Evolutionary conservation across 1,139 yeast species (phyloP).

Genomic region (Pneumocystis murina): DNA sequence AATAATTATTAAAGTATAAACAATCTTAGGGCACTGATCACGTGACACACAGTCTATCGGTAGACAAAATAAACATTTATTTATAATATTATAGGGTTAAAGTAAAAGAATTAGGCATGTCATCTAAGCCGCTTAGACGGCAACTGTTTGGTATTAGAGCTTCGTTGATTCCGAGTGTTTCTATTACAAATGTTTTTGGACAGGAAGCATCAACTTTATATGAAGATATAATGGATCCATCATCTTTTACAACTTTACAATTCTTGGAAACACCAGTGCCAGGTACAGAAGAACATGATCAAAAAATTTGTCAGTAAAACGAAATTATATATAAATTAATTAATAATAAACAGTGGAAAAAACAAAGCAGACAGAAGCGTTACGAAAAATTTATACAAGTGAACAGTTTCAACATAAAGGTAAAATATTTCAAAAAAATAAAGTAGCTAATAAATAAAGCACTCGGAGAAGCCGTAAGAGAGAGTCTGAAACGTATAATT

Average conservation of each 20-base stretch:
- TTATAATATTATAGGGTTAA: too few species aligned
- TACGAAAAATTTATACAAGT: not conserved
- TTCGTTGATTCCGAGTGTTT: not conserved
- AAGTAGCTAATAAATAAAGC: not conserved
- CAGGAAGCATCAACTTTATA: not conserved
- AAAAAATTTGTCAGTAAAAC: not conserved
- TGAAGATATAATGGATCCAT: not conserved
- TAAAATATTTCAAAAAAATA: not conserved
- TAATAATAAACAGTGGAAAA: not conserved
- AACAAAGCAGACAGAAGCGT: not conserved
- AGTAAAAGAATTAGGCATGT: not conserved
- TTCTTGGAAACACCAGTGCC: not conserved
- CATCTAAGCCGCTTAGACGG: not conserved
- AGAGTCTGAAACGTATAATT: not conserved
- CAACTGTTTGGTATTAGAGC: not conserved
- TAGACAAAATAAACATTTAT: too few species aligned
- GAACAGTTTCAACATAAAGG: not conserved
- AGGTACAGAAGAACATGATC: not conserved
- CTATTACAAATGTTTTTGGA: not conserved
- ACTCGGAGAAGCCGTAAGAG: not conserved
- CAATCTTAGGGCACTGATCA: too few species aligned
- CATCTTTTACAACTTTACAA: not conserved
- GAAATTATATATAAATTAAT: too few species aligned
- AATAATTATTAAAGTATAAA: too few species aligned
- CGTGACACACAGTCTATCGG: too few species aligned